Evolutionary conservation across 306 rosid species (phyloP), one percentile per base, ranked within the genome.

Genomic region (Cicer judaicum): DNA sequence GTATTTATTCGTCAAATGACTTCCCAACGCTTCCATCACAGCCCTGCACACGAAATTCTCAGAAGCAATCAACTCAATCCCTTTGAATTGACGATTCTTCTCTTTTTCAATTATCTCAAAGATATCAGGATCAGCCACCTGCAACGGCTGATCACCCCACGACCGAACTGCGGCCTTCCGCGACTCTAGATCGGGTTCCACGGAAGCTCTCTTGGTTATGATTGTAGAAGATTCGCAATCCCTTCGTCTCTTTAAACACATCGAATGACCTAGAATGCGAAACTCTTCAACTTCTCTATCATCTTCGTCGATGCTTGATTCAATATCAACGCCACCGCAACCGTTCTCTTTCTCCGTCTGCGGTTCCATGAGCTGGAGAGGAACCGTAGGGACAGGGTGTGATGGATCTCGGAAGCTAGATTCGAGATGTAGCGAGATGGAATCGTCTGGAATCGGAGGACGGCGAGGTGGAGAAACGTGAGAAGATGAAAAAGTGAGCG

Each of bases 1-100:
- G 84, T 91, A 93, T 38, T 93, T 93, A 69, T 91, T 93, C 41
- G 94, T 89, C 85, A 93, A 82, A 65, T 91, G 96, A 84, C 97
- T 91, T 59, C 98, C 98, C 3, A 91, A 88, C 1, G 97, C 96
- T 82, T 93, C 97, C 89, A 91, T 87, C 1, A 93, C 98, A 1
- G 97, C 97, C 14, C 78, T 82, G 48, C 97, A 93, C 3, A 88
- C 96, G 40, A 85, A 93, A 87, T 91, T 93, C 86, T 93, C 98
- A 0, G 98, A 91, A 19, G 98, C 97, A 54, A 93, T 90, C 69
- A 93, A 73, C n/a, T 93, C 98, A 34, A 93, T 88, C 41, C 98
- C 94, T 53, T 68, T 85, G 73, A 60, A 91, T 41, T 91, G 97
- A 36, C 98, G 74, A 47, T 73, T 81, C 84, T 87, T 93, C 88